Base-by-base conservation (phyloP, 2,329 filamentous ascomycete species). In the Balansia obtecta region DNA sequence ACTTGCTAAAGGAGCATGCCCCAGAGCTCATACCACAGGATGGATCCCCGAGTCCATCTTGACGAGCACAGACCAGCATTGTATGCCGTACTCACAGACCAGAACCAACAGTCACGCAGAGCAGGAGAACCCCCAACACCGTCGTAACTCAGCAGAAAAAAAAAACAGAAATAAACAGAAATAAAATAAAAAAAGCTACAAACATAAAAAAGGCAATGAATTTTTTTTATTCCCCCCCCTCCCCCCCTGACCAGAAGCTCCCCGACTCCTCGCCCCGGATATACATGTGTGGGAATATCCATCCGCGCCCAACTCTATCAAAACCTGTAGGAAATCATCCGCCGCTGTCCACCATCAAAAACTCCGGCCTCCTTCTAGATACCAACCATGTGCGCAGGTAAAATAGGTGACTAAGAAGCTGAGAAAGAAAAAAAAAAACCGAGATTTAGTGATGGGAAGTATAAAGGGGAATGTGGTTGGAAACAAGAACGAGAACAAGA, bases 221-320 rank as follows among this genome's bases (percentile, higher is more conserved):
- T 27, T 27, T 27, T 4, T 40, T 2, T 40, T 40, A 4, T 5
- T 40, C 18, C 11, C 38, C n/a, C 38, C 11, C 5, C 40, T 40
- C 11, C 38, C n/a, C 38, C 11, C 5, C 40, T 18, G 40, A 37
- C 43, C 30, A 46, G 27, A 48, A 52, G 50, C 52, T 49, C 47
- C 51, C 46, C 43, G 51, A 48, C 51, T 54, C 53, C 53, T 49
- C 51, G 48, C 51, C 46, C 22, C 45, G 45, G 41, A 16, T 22
- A 49, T 44, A 34, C 48, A 45, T 45, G 1, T 32, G 42, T 45
- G 6, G 13, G 42, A 7, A 37, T n/a, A 27, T 42, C 32, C 27
- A 40, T 7, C 38, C 33, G 33, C 38, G 18, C 43, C 43, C 42
- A 8, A 16, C 27, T 45, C 33, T 1, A 16, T 32, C 42, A 33